phyloP scores from a whole-genome alignment of 2,329 filamentous ascomycete genomes.

The Aspergillus persii region DNA sequence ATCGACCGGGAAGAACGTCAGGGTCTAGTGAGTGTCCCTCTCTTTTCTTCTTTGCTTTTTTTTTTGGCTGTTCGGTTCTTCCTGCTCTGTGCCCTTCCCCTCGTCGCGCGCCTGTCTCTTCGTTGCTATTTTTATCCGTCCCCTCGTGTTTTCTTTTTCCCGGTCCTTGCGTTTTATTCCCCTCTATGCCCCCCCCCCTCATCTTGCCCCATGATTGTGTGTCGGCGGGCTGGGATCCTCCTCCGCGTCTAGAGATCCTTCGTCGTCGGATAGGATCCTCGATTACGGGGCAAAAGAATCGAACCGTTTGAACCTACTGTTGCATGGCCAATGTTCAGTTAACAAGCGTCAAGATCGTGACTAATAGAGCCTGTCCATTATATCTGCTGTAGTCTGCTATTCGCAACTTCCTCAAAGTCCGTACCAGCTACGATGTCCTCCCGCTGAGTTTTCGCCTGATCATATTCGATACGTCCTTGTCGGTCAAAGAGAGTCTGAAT shows the following conservation, averaged over 20 bases:
- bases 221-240: background rate
- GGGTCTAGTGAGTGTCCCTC: conserved; percentile 43
- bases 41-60: conserved; percentile 7
- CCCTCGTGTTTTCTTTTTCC: background rate
- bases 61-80: conserved; percentile 5
- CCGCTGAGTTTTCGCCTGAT: conserved; percentile 95
- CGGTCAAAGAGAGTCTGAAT: conserved; percentile 95
- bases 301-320: background rate
- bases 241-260: background rate
- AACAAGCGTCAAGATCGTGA: conserved; percentile 14
- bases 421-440: conserved; percentile 96
- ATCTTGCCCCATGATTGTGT: background rate
- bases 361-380: conserved; percentile 24
- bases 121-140: background rate
- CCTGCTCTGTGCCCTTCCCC: conserved; percentile 1
- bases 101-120: background rate
- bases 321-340: conserved; percentile 7
- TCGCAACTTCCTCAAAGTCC: conserved; percentile 91
- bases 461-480: conserved; percentile 87
- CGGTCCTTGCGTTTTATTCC: background rate
- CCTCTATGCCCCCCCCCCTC: background rate
- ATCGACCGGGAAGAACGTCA: conserved; percentile 51
- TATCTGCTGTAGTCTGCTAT: conserved; percentile 68
- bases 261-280: background rate
- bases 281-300: background rate